Percentiles rank a stretch among this genome's conserved stretches.
Conservation (phyloP, 192 early-diverging fungal species). For the Oehlia diaphana region DNA sequence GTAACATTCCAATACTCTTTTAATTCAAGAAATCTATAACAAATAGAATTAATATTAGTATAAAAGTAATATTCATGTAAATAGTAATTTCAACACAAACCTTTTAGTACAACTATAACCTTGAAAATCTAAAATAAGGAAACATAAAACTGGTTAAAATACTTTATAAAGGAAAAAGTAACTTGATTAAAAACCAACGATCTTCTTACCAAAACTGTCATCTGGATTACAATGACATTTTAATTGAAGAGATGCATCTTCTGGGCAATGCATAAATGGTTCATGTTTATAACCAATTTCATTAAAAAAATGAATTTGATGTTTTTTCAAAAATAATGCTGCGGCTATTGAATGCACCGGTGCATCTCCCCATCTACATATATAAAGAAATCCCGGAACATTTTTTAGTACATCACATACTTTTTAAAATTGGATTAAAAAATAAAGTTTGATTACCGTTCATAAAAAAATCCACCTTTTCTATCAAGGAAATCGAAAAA, state of each 20-base stretch:
- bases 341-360: constrained; percentile 73
- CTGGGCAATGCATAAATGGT: constrained; percentile 60
- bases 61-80: not conserved
- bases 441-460: constrained; percentile 43
- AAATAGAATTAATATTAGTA: not conserved
- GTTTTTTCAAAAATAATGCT: constrained; percentile 55
- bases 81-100: not conserved
- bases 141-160: not conserved
- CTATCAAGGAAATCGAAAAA: constrained; percentile 74
- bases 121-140: constrained; percentile 3
- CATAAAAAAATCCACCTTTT: constrained; percentile 84
- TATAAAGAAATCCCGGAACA: not conserved
- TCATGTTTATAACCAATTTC: constrained; percentile 74
- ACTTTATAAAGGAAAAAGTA: not conserved
- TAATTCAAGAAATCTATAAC: not conserved
- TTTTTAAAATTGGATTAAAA: not conserved
- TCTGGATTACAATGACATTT: constrained; percentile 56
- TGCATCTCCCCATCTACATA: constrained; percentile 70
- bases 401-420: not conserved
- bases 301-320: constrained; percentile 72
- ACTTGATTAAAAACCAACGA: not conserved
- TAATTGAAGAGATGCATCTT: constrained; percentile 41
- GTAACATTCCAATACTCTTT: not conserved
- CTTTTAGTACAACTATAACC: constrained; percentile 25
- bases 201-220: constrained; percentile 48